Evolutionary conservation across 768 basidiomycete species (phyloP), one percentile per base, ranked within the genome.

Genomic region (Podaxis sp.): DNA sequence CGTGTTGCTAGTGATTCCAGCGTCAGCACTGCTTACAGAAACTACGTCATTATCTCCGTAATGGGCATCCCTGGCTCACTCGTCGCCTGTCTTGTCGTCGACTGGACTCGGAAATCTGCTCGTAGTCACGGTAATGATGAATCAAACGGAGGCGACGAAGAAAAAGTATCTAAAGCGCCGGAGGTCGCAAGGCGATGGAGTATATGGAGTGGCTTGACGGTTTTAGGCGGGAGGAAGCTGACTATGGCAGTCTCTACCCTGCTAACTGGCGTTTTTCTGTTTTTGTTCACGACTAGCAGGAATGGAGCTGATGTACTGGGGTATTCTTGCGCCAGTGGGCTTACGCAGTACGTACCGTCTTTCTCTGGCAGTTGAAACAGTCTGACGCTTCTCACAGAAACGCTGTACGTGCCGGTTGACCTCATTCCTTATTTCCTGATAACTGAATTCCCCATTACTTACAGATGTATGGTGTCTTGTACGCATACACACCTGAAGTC

Each of bases 401-500:
- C 5, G 54, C 61, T 37, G 54, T 62, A 62, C 15, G 61, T 56
- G 1, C 46, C 9, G 4, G 12, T 11, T 13, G 5, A 8, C 24
- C 12, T 7, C 25, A 4, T 43, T 5, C 13, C 41, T 8, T 0
- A 49, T 24, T 22, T 27, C 49, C 3, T 50, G 49, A 24, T 12
- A 12, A n/a, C 5, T 19, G 17, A 46, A 3, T 17, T 2, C 2
- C 15, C 13, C 11, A n/a, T 15, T 2, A 33, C 36, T 50, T 9
- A 33, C 38, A 74, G 78, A 80, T 82, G 80, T 83, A 83, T 63
- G 83, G 81, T 9, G 76, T 83, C 9, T 73, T 84, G 13, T 86
- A 80, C 57, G 83, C 83, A 1, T 85, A 84, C 66, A 85, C 85
- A 7, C 85, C 85, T 1, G 84, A 86, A 67, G 81, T 74, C 38